Base-by-base conservation (phyloP, 768 basidiomycete species). In the Wakefieldia striispora region DNA sequence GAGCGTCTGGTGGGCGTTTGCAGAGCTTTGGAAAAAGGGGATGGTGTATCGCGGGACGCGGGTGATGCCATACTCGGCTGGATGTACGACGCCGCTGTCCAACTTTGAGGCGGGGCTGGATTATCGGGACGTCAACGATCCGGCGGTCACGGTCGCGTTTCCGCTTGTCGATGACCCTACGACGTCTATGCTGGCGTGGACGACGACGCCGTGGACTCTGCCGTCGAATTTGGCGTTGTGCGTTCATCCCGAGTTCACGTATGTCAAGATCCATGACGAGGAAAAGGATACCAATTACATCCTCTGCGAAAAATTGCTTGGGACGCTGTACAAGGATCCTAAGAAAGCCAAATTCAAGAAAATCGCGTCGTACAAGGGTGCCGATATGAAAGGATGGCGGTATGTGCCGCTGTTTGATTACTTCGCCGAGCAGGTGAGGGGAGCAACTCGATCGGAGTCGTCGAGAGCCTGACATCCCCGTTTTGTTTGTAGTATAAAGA, bases 21-120 rank as follows among this genome's bases (percentile, higher is more conserved):
- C 82, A 45, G 84, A 94, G 65, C 79, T 99, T n/a, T 95, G 86
- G 79, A 82, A 93, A 63, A 95, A 93, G 68, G 83, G 78, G 6
- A 71, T 94, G 72, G 94, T 99, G 16, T 99, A 99, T 70, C 82
- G 92, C 14, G 97, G 97, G 1, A 74, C 95, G 55, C 80, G 82
- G 50, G 97, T 99, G 54, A 97, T 99, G 94, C 97, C 97, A 2
- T 99, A 99, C 68, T 97, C 97, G 11, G 93, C 91, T 0, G 97
- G 92, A 11, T 88, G 89, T 62, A 94, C 93, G 1, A 99, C 97
- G 0, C 95, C 97, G 26, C 72, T 99, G 49, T 95, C 93, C 40
- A 98, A 99, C 69, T 98, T 99, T 59, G 97, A 99, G 71, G 94
- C 95, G 12, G 91, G 92, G 26, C 77, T 83, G 70, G 86, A 89